Percentiles rank a stretch among this genome's conserved stretches.
Evolutionary conservation across 768 basidiomycete genomes (phyloP).

Genomic region (Rhodotorula babjevae): DNA sequence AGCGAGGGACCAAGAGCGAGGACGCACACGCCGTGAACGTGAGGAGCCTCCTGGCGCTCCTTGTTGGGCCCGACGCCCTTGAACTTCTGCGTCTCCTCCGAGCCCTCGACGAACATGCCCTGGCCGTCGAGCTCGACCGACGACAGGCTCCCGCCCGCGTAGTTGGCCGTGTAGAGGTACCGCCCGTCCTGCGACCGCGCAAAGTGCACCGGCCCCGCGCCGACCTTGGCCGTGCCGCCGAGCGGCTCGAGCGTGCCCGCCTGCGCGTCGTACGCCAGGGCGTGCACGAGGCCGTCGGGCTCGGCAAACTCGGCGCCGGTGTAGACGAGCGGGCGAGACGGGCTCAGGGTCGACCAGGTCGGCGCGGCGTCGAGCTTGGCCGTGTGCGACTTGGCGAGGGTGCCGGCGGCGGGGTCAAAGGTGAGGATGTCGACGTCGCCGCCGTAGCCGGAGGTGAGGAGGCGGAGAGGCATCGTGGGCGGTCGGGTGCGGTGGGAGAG

Average conservation of each 20-base stretch:
- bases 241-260: background rate
- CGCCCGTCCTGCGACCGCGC: background rate
- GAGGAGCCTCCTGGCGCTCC: conserved; percentile 31
- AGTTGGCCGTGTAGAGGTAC: conserved; percentile 24
- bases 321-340: conserved; percentile 11
- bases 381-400: background rate
- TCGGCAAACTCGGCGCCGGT: conserved; percentile 31
- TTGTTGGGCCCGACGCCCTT: conserved; percentile 26
- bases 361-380: conserved; percentile 15
- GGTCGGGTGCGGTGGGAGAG: background rate
- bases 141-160: conserved; percentile 10
- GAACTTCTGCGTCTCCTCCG: conserved; percentile 2
- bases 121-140: conserved; percentile 1
- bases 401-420: conserved; percentile 1
- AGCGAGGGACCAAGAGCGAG: background rate
- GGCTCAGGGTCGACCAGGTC: conserved; percentile 20
- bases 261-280: background rate
- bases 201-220: conserved; percentile 30
- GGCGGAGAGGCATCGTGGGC: conserved; percentile 2
- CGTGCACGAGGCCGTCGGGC: conserved; percentile 8
- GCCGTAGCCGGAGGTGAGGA: conserved; percentile 28
- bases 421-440: conserved; percentile 17
- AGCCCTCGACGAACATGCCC: conserved; percentile 2
- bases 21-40: conserved; percentile 30
- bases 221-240: background rate